These are phyloP conservation scores for Biscogniauxia mediterranea DNA, from an alignment of 2,329 filamentous ascomycete genomes.

Conservation along the genomic window DNA sequence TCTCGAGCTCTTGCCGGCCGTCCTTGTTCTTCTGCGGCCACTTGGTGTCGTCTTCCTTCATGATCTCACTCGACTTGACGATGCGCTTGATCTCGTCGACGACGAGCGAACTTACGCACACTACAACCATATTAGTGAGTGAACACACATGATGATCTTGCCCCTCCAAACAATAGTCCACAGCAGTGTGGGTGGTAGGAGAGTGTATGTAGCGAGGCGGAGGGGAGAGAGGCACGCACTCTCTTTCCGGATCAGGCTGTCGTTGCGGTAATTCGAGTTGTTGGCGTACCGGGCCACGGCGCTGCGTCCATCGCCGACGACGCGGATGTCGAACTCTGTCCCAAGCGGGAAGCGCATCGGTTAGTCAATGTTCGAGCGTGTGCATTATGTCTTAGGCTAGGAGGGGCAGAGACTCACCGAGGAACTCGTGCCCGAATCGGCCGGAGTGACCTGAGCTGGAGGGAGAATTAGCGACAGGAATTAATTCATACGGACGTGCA, in stretches of 20 bases:
- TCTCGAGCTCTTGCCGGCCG: slow-evolving; percentile 93
- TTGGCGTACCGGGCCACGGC: slow-evolving; percentile 96
- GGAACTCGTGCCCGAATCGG: slow-evolving; percentile 95
- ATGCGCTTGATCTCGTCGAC: slow-evolving; percentile 96
- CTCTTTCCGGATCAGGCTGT: slow-evolving; percentile 98
- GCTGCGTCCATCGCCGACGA: slow-evolving; percentile 87
- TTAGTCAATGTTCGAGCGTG: no score
- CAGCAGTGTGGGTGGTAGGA: no score
- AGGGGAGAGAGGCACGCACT: slow-evolving; percentile 58
- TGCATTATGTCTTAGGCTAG: no score
- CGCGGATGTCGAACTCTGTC: slow-evolving; percentile 92
- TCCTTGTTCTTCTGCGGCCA: slow-evolving; percentile 99
- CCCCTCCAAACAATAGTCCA: slow-evolving; percentile 3
- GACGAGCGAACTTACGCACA: slow-evolving; percentile 91
- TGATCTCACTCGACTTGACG: slow-evolving; percentile 94
- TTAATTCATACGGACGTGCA: no score
- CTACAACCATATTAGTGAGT: slow-evolving; percentile 43
- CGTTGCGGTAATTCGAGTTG: slow-evolving; percentile 99
- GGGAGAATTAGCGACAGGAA: neutral
- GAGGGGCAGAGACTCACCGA: slow-evolving; percentile 58
- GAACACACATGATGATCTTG: neutral
- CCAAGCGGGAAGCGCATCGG: no score
- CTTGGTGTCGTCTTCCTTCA: slow-evolving; percentile 98
- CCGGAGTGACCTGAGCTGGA: slow-evolving; percentile 92
- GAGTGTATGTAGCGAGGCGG: neutral